phyloP scores from a whole-genome alignment of 352 stramenopile genomes.

The Blastocystis sp. region DNA sequence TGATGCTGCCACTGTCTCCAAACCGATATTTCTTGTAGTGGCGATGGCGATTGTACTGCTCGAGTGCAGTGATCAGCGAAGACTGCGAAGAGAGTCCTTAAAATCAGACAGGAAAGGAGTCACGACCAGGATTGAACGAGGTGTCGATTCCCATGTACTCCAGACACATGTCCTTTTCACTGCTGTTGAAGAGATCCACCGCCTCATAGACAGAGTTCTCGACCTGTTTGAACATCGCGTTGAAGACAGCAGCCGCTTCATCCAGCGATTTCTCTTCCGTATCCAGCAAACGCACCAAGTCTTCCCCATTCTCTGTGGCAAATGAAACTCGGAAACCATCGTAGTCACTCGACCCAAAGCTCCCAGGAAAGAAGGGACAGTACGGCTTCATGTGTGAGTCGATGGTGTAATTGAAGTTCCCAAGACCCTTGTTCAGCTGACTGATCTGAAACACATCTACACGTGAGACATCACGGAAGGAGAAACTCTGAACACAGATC shows the following conservation, averaged over 20 bases:
- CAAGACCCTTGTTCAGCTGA: not conserved
- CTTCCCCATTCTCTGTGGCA: not conserved
- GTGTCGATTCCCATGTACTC: not conserved
- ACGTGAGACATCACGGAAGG: not conserved
- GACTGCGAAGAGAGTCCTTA: not conserved
- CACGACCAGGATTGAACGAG: not conserved
- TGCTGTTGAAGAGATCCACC: not conserved
- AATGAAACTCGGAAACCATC: not conserved
- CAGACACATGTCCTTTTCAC: not conserved
- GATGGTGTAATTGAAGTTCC: not conserved
- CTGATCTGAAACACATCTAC: not conserved
- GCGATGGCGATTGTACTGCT: not conserved
- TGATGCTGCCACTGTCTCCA: not conserved
- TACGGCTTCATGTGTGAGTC: not conserved
- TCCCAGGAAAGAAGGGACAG: not conserved
- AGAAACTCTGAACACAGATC: not conserved
- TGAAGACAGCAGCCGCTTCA: not conserved
- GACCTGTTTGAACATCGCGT: not conserved
- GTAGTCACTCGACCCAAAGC: not conserved
- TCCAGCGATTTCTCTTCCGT: not conserved
- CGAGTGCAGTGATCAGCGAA: not conserved
- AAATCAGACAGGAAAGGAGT: not conserved
- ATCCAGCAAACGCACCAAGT: not conserved
- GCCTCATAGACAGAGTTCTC: not conserved
- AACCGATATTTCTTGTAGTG: not conserved